phyloP scores from a whole-genome alignment of 352 stramenopile species.

The Globisporangium rhizosaccharum region DNA sequence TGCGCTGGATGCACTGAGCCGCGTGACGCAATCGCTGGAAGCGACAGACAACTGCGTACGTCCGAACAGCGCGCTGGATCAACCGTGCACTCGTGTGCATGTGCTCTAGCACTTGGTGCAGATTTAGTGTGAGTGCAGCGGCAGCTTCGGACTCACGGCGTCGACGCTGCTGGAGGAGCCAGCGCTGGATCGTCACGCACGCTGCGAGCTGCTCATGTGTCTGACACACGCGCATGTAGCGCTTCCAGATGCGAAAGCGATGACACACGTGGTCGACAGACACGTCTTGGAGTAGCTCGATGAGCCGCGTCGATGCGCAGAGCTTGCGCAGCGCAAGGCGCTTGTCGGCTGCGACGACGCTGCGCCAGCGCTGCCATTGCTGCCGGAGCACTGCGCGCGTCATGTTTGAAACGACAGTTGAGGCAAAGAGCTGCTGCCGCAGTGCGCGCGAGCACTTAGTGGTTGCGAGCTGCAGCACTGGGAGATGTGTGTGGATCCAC shows the following conservation, averaged over 20 bases:
- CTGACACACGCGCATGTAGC: slow-evolving; percentile 15
- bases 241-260: slow-evolving; percentile 21
- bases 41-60: slow-evolving; percentile 14
- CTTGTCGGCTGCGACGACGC: slow-evolving; percentile 20
- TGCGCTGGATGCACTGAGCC: neutral
- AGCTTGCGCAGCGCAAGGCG: slow-evolving; percentile 19
- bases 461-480: slow-evolving; percentile 41
- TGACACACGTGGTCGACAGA: slow-evolving; percentile 9
- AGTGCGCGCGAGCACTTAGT: slow-evolving; percentile 39
- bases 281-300: slow-evolving; percentile 20
- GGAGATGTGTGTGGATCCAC: slow-evolving; percentile 62
- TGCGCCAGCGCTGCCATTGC: slow-evolving; percentile 24
- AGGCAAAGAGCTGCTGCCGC: slow-evolving; percentile 30
- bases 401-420: slow-evolving; percentile 26
- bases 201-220: slow-evolving; percentile 28
- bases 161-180: slow-evolving; percentile 5
- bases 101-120: slow-evolving; percentile 18
- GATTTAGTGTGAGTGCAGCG: neutral
- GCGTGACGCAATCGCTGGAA: slow-evolving; percentile 16
- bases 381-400: slow-evolving; percentile 19
- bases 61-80: slow-evolving; percentile 35
- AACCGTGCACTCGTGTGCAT: slow-evolving; percentile 15
- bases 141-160: neutral
- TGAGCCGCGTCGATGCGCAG: slow-evolving; percentile 21
- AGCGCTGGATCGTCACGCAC: slow-evolving; percentile 28